Percentiles rank a stretch among this genome's conserved stretches.
phyloP scores from a whole-genome alignment of 1,139 yeast genomes.

The Candida freyschussii region DNA sequence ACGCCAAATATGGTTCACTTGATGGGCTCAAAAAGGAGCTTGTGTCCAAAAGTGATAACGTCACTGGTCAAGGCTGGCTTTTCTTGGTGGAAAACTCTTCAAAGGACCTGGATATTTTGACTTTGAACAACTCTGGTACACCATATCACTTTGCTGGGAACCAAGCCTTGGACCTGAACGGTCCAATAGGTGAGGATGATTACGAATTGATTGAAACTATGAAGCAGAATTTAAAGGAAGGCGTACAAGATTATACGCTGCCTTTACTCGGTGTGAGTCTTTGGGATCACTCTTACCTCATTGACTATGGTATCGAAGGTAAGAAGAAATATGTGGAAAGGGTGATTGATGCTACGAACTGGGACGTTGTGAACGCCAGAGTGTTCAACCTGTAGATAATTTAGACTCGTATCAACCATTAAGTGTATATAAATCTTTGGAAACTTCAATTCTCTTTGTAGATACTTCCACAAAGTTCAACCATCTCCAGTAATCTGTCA shows the following conservation, averaged over 20 bases:
- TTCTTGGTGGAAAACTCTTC: constrained; percentile 73
- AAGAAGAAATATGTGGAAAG: constrained; percentile 68
- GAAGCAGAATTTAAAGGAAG: constrained; percentile 37
- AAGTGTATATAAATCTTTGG: constrained; percentile 7
- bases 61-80: constrained; percentile 75
- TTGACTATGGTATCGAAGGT: constrained; percentile 80
- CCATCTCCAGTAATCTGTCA: constrained; percentile 26
- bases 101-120: constrained; percentile 59
- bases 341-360: constrained; percentile 76
- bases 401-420: too few species aligned
- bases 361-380: constrained; percentile 79
- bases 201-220: constrained; percentile 44
- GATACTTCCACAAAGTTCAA: constrained; percentile 27
- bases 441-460: constrained; percentile 1
- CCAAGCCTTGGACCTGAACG: constrained; percentile 73
- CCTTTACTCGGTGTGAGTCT: constrained; percentile 77
- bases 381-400: constrained; percentile 28
- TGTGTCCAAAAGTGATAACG: constrained; percentile 40
- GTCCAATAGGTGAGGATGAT: constrained; percentile 54
- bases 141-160: constrained; percentile 78
- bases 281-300: constrained; percentile 84
- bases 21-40: constrained; percentile 35
- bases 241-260: constrained; percentile 56
- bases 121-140: constrained; percentile 82
- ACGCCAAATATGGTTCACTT: constrained; percentile 21